Conservation (phyloP, 192 early-diverging fungal genomes). For the Fimicolochytrium jonesii region DNA sequence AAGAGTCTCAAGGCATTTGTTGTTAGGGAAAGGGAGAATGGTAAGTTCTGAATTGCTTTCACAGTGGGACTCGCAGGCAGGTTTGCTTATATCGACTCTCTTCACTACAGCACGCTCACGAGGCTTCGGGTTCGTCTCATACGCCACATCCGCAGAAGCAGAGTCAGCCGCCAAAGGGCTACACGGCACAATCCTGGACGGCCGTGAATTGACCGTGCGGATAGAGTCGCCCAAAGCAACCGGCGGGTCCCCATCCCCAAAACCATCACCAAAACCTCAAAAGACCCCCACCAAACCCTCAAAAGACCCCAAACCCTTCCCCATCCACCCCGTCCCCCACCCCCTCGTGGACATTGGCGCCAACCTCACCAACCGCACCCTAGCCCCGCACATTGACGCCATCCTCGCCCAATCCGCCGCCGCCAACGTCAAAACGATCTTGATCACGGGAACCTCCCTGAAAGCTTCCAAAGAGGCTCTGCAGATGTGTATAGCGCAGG, state of each 20-base stretch:
- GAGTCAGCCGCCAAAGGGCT: not conserved
- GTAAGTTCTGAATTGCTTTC: no score
- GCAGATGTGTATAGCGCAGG: no score
- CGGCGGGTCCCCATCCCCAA: no score
- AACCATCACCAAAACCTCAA: not conserved
- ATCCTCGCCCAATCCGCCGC: constrained; percentile 6
- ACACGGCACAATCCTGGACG: not conserved
- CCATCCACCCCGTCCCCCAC: constrained; percentile 9
- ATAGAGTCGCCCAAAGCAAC: not conserved
- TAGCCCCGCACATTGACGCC: constrained; percentile 1
- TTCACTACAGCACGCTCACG: no score
- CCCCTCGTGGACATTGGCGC: constrained; percentile 38
- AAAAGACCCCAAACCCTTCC: not conserved
- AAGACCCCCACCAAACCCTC: not conserved
- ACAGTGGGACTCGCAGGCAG: no score
- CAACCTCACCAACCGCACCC: constrained; percentile 22
- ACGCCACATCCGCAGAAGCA: not conserved
- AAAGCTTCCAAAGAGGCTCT: constrained; percentile 5
- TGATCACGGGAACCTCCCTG: constrained; percentile 32
- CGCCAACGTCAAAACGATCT: constrained; percentile 21
- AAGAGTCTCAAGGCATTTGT: no score
- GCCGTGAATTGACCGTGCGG: not conserved
- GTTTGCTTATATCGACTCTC: no score
- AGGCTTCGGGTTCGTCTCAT: constrained; percentile 6
- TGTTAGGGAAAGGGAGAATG: no score